Evolutionary conservation across 768 basidiomycete genomes (phyloP).

Genomic region (Termitomyces sp.): DNA sequence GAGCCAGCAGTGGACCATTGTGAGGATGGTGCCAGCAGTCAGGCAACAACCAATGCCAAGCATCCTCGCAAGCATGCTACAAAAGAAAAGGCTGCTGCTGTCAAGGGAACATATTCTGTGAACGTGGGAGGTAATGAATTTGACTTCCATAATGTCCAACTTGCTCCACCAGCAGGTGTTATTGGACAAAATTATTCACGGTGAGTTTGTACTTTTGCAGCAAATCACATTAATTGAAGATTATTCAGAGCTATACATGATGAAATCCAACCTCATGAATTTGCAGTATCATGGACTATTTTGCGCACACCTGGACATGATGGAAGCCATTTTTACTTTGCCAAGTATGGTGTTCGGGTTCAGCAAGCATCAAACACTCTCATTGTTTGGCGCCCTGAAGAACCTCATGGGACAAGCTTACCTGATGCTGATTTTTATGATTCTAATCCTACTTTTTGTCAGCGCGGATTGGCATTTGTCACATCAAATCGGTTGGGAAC

Average conservation of each 20-base stretch:
- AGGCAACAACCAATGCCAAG: no score
- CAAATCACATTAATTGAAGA: background rate
- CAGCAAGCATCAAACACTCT: no score
- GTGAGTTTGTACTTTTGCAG: slow-evolving; percentile 15
- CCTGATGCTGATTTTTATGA: no score
- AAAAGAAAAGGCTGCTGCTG: background rate
- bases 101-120: background rate
- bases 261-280: slow-evolving; percentile 16
- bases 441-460: no score
- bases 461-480: background rate
- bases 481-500: no score
- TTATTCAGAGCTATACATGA: slow-evolving; percentile 8
- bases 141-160: slow-evolving; percentile 9
- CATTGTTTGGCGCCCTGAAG: no score
- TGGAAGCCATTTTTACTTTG: slow-evolving; percentile 14
- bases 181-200: no score
- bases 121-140: background rate
- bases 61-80: no score
- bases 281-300: slow-evolving; percentile 10
- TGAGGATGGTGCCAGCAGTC: no score
- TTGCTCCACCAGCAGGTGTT: slow-evolving; percentile 16
- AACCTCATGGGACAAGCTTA: no score
- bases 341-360: slow-evolving; percentile 9
- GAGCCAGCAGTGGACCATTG: no score
- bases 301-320: background rate